Evolutionary conservation across 179 eudicot genomes (phyloP).

Genomic region (Silene noctiflora): DNA sequence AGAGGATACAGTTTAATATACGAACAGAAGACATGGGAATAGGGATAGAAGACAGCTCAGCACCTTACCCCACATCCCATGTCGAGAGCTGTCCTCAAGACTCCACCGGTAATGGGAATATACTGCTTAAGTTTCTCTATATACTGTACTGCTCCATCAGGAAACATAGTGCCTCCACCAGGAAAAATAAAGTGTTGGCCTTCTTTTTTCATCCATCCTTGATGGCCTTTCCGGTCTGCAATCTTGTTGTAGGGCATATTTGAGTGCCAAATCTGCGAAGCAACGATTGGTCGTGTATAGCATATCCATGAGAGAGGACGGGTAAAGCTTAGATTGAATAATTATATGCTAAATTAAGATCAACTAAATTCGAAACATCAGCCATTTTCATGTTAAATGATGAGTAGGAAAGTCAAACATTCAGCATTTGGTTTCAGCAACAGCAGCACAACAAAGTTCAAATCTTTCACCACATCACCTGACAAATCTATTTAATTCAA

Average conservation of each 20-base stretch:
- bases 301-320: neutral
- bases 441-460: neutral
- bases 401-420: neutral
- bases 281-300: neutral
- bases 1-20: conserved; percentile 8
- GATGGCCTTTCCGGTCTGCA: conserved; percentile 96
- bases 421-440: neutral
- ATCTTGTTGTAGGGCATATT: conserved; percentile 93
- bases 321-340: neutral
- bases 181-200: conserved; percentile 88
- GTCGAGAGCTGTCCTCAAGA: conserved; percentile 90
- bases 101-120: conserved; percentile 80
- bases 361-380: neutral
- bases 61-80: conserved; percentile 96
- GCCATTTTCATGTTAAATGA: neutral
- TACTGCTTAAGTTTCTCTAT: conserved; percentile 85
- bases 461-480: neutral
- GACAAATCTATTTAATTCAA: neutral
- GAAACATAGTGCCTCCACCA: conserved; percentile 97
- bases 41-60: conserved; percentile 7
- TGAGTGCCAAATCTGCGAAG: conserved; percentile 88
- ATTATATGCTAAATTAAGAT: neutral
- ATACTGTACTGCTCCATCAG: conserved; percentile 87
- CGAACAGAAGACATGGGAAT: neutral
- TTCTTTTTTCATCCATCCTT: conserved; percentile 97